Base-by-base conservation (phyloP, 1,284 basidiomycete genomes). In the Flammula alnicola region DNA sequence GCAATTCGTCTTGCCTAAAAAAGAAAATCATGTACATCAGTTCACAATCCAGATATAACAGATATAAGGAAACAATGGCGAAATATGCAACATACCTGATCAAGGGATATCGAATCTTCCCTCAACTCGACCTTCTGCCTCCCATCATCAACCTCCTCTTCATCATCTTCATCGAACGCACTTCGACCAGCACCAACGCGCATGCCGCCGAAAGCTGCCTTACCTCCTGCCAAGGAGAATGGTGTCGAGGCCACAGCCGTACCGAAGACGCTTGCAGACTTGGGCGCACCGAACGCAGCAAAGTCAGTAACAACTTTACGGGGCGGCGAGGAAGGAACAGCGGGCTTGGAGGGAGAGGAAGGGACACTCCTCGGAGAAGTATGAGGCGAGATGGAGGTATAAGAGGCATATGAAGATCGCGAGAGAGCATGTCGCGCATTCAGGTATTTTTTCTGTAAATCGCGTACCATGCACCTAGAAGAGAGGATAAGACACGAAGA, bases 361-460 rank as follows among this genome's bases (percentile, higher is more conserved):
- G 62, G 68, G 55, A 60, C 70, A 61, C 41, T 44, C 40, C 52
- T 40, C 9, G 62, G 65, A 4, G 67, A 69, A 31, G 66, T 54
- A 14, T 57, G 58, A 2, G 61, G 55, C 1, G 64, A 62, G 49
- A 68, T 26, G 69, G 68, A 8, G 73, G 53, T 77, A 68, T 81
- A 77, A 54, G 82, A 65, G 60, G 81, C 65, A 68, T 83, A 73
- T 51, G 77, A 62, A 49, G 71, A 74, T 41, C 85, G 77, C 11
- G 76, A 70, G 41, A 78, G 69, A 23, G 77, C 71, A 64, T 88
- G 83, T 36, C 90, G 81, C 19, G 88, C 82, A 60, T 84, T 81
- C 47, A 96, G 80, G 68, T 97, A 97, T 68, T 95, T 94, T n/a
- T 63, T 97, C 94, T 17, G 95, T 97, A 72, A 97, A 93, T 2